Evolutionary conservation across 2,329 filamentous ascomycete species (phyloP).

Genomic region (Neopestalotiopsis sp.): DNA sequence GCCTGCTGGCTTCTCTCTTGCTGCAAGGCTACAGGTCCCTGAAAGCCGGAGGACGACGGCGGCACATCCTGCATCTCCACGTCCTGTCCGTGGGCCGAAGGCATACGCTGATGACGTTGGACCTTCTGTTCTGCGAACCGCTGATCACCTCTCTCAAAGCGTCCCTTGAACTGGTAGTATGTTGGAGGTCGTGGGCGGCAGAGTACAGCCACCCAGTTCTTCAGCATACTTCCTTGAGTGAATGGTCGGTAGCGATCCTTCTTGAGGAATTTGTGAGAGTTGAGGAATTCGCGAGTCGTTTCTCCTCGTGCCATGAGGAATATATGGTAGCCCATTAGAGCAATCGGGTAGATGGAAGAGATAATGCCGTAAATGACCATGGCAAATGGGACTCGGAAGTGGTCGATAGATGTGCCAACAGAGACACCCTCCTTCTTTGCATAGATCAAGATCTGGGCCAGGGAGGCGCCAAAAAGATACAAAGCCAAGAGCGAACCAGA

Average conservation of each 20-base stretch:
- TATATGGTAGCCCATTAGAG: constrained; percentile 85
- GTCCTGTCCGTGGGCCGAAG: constrained; percentile 55
- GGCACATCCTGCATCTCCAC: constrained; percentile 77
- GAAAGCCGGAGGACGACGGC: constrained; percentile 49
- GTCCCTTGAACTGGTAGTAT: constrained; percentile 84
- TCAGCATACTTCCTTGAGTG: constrained; percentile 74
- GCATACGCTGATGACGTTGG: constrained; percentile 52
- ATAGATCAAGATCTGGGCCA: constrained; percentile 83
- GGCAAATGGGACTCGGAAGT: constrained; percentile 82
- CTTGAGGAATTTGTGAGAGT: constrained; percentile 93
- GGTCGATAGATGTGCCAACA: constrained; percentile 71
- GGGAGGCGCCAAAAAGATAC: constrained; percentile 76
- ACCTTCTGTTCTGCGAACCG: constrained; percentile 69
- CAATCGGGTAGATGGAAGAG: constrained; percentile 78
- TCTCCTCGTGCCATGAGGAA: constrained; percentile 91
- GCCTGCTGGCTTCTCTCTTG: background rate
- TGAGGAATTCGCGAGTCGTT: constrained; percentile 94
- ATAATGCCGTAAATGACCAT: constrained; percentile 85
- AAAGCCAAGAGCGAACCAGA: constrained; percentile 77
- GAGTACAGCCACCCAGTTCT: constrained; percentile 83
- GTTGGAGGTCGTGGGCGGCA: constrained; percentile 84
- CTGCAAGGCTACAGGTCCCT: constrained; percentile 56
- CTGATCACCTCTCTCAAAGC: constrained; percentile 82
- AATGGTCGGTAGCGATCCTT: constrained; percentile 91
- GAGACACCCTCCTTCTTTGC: constrained; percentile 64